Base-by-base conservation (phyloP, 2,329 filamentous ascomycete species). In the Cordyceps militaris region DNA sequence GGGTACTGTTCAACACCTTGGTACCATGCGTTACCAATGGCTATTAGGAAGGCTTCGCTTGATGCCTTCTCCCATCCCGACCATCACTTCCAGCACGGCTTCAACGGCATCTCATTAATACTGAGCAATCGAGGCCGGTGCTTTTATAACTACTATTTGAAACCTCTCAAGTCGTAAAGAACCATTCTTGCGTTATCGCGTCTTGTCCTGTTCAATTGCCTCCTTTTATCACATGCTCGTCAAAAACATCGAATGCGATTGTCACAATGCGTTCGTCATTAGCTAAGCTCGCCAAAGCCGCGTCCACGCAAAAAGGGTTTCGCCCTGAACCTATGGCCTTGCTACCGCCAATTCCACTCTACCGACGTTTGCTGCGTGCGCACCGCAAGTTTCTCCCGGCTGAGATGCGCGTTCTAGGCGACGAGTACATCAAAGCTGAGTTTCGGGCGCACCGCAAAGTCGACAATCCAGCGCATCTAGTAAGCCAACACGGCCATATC, bases 371-470 rank as follows among this genome's bases (percentile, higher is more conserved):
- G 26, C 79, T 99, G 30, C 87, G 94, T 63, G 86, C 89, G 4
- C 94, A 99, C 74, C 84, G 94, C 64, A 90, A 87, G 67, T 81
- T 87, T 65, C 76, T 99, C 10, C 85, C 86, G 0, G 65, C 73
- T 1, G 87, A 96, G 56, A 83, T 85, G 85, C 85, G 94, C 36
- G 59, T 96, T 4, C 75, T 99, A 8, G 94, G 94, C 4, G 94
- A 99, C 68, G 84, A 91, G 70, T 99, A 97, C 72, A 79, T 97
- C 70, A 97, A 95, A 75, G 83, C 85, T 47, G 94, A 99, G 75
- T 99, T 97, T 65, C 82, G 90, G 60, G 87, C 88, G 1, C 94
- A 97, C 68, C 82, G 81, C 60, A 80, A 84, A 34, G 83, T 95
- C 50, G 93, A 97, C 60, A 97, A 97, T 67, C 92, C 94, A 0